Conservation (phyloP, 2,329 filamentous ascomycete genomes). For the Sporothrix schenckii region DNA sequence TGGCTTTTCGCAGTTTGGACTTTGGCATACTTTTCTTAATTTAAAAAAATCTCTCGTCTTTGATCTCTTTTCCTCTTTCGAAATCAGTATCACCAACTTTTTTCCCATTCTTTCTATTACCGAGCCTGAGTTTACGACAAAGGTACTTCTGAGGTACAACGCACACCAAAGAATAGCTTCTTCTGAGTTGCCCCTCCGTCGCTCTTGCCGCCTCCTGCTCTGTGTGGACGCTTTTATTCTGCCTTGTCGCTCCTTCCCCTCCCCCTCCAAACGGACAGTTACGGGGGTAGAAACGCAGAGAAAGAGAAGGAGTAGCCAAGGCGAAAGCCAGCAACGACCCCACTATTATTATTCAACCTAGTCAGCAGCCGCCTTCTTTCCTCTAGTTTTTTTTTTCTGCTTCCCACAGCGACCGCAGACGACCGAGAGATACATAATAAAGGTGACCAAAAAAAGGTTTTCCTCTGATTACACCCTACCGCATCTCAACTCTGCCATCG, state of each 20-base stretch:
- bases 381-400: slow-evolving; percentile 21
- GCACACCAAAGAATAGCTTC: slow-evolving; percentile 5
- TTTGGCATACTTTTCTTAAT: neutral
- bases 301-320: slow-evolving; percentile 24
- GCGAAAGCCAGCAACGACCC: slow-evolving; percentile 20
- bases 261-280: slow-evolving; percentile 16
- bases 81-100: neutral
- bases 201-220: slow-evolving; percentile 20
- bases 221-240: slow-evolving; percentile 26
- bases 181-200: slow-evolving; percentile 22
- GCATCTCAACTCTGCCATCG: slow-evolving; percentile 1
- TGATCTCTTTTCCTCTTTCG: neutral
- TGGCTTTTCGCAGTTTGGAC: neutral
- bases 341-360: slow-evolving; percentile 26
- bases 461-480: slow-evolving; percentile 15
- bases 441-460: slow-evolving; percentile 26
- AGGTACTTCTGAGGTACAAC: slow-evolving; percentile 22
- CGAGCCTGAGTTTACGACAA: neutral
- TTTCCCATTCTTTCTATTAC: neutral
- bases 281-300: slow-evolving; percentile 23
- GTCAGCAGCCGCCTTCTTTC: slow-evolving; percentile 4
- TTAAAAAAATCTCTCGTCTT: neutral
- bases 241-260: slow-evolving; percentile 23
- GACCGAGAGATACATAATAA: slow-evolving; percentile 25
- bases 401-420: slow-evolving; percentile 16